Percentiles rank a stretch among this genome's conserved stretches.
Evolutionary conservation across 73 alveolate species (phyloP).

Genomic region (Loxodes magnus): DNA sequence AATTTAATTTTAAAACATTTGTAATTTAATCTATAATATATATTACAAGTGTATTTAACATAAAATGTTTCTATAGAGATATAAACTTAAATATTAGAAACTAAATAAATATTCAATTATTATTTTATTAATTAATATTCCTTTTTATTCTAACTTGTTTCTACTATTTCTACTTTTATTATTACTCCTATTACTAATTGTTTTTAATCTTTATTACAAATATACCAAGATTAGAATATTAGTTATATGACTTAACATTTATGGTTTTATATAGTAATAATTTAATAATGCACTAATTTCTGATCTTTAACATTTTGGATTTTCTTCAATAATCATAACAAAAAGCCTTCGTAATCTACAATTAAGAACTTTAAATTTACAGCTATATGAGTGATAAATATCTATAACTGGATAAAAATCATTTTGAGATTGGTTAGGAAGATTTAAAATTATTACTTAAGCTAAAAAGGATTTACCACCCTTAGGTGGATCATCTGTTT

Average conservation of each 20-base stretch:
- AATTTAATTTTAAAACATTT: no score
- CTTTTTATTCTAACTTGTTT: no score
- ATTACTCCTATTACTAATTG: neutral
- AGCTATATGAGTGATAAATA: slow-evolving; percentile 22
- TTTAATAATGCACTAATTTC: slow-evolving; percentile 39
- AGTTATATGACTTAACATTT: slow-evolving; percentile 19
- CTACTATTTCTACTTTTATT: neutral
- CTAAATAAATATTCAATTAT: no score
- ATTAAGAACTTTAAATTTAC: slow-evolving; percentile 7
- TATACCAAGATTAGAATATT: slow-evolving; percentile 5
- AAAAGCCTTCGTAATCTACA: neutral
- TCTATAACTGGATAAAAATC: slow-evolving; percentile 27
- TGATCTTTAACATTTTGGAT: slow-evolving; percentile 40
- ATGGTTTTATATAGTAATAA: slow-evolving; percentile 51
- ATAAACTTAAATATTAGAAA: no score
- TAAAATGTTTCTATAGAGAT: no score
- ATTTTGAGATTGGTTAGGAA: slow-evolving; percentile 12
- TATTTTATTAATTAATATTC: no score
- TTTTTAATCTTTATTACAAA: neutral
- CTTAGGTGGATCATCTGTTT: neutral
- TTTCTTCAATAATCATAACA: neutral
- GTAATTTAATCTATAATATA: no score
- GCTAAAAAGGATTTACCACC: slow-evolving; percentile 21
- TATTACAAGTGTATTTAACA: no score
- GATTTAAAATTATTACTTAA: slow-evolving; percentile 37